These are phyloP conservation scores for Combretum micranthum DNA, from an alignment of 345 rosid species.

Conservation along the genomic window DNA sequence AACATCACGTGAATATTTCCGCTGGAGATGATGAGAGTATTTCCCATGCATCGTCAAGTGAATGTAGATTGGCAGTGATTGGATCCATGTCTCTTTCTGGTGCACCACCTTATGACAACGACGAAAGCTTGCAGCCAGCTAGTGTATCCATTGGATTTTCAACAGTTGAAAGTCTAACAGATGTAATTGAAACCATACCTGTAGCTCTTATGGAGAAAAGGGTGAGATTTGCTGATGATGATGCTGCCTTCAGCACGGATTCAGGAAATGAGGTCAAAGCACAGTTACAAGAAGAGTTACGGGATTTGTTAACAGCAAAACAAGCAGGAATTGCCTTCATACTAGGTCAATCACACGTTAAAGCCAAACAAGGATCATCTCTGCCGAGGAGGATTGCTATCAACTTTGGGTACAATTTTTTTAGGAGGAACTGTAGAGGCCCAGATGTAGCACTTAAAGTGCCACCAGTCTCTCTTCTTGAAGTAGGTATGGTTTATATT, in stretches of 20 bases:
- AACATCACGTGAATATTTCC: constrained; percentile 5
- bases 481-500: constrained; percentile 51
- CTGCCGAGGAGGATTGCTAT: constrained; percentile 32
- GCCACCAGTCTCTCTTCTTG: constrained; percentile 43
- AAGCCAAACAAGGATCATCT: constrained; percentile 41
- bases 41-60: constrained; percentile 27
- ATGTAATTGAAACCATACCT: constrained; percentile 26
- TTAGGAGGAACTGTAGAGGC: constrained; percentile 44
- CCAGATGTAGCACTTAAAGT: constrained; percentile 40
- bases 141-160: constrained; percentile 28
- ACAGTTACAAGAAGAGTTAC: constrained; percentile 29
- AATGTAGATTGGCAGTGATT: constrained; percentile 31
- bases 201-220: constrained; percentile 8
- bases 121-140: constrained; percentile 18
- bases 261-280: constrained; percentile 3
- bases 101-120: constrained; percentile 23
- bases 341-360: constrained; percentile 39
- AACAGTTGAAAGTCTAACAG: constrained; percentile 21
- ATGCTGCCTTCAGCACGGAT: constrained; percentile 7
- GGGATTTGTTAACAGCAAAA: constrained; percentile 30
- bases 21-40: constrained; percentile 10
- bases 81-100: constrained; percentile 16
- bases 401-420: constrained; percentile 41
- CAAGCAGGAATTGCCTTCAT: constrained; percentile 41
- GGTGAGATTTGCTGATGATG: constrained; percentile 31